phyloP scores from a whole-genome alignment of 1,284 basidiomycete genomes.

The Golubevia sp. region DNA sequence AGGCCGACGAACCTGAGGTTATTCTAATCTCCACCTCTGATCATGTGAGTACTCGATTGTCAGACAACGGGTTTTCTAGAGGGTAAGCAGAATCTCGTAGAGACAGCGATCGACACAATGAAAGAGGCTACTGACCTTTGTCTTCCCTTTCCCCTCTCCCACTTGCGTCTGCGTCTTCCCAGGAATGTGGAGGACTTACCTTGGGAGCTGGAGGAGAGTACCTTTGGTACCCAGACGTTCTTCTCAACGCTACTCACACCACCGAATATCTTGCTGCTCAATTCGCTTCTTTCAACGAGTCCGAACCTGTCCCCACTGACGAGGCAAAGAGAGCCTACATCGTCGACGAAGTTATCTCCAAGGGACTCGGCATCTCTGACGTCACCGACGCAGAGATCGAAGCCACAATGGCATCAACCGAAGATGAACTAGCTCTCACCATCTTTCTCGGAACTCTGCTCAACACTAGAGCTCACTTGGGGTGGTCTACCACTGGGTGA shows the following conservation, averaged over 20 bases:
- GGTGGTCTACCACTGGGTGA: slow-evolving; percentile 32
- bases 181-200: slow-evolving; percentile 56
- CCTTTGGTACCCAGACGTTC: slow-evolving; percentile 45
- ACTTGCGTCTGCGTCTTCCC: slow-evolving; percentile 4
- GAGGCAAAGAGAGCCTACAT: slow-evolving; percentile 16
- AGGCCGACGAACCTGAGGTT: slow-evolving; percentile 25
- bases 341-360: slow-evolving; percentile 22
- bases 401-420: slow-evolving; percentile 22
- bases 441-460: slow-evolving; percentile 15
- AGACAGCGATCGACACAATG: too few species aligned
- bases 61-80: too few species aligned
- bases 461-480: slow-evolving; percentile 44
- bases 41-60: slow-evolving; percentile 5
- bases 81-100: too few species aligned
- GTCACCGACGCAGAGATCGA: slow-evolving; percentile 34
- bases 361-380: slow-evolving; percentile 28
- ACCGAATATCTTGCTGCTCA: slow-evolving; percentile 41
- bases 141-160: too few species aligned
- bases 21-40: slow-evolving; percentile 50
- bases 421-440: slow-evolving; percentile 14
- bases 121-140: too few species aligned
- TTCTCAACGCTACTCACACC: slow-evolving; percentile 44
- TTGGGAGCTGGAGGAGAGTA: slow-evolving; percentile 27
- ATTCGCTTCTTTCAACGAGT: slow-evolving; percentile 23
- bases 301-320: slow-evolving; percentile 20